These are phyloP conservation scores for Colletotrichum sp. DNA, from an alignment of 2,329 filamentous ascomycete genomes.

Conservation along the genomic window DNA sequence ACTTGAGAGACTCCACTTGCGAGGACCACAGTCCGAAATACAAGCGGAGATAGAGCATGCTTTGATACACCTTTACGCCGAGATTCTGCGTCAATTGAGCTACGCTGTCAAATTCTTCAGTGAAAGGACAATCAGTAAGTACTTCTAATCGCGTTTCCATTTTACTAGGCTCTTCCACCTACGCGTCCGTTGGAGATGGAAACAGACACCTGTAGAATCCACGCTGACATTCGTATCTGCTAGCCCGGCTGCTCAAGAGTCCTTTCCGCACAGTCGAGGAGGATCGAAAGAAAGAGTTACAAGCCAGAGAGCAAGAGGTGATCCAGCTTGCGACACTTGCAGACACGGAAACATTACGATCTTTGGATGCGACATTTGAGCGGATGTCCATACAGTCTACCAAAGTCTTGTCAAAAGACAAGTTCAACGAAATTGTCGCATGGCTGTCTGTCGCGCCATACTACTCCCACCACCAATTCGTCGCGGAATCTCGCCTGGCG, in stretches of 20 bases:
- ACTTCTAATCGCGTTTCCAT: no score
- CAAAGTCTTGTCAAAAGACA: neutral
- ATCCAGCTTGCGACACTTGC: neutral
- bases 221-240: neutral
- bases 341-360: neutral
- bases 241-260: neutral
- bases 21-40: neutral
- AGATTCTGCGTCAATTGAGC: neutral
- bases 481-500: neutral
- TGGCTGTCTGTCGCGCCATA: neutral
- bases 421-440: neutral
- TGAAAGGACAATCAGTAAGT: neutral
- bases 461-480: neutral
- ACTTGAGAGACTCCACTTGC: neutral
- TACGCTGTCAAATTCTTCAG: neutral
- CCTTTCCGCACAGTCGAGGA: neutral
- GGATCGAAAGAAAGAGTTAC: neutral
- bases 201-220: neutral
- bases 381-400: neutral
- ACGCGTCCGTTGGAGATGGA: neutral
- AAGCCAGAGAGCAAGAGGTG: neutral
- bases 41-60: neutral
- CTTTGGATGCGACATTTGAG: accelerated
- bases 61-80: neutral
- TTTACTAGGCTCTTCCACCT: no score